Evolutionary conservation across 495 filamentous ascomycete genomes (phyloP), one percentile per base, ranked within the genome.

Genomic region (Lasiosphaeriaceae sp.): DNA sequence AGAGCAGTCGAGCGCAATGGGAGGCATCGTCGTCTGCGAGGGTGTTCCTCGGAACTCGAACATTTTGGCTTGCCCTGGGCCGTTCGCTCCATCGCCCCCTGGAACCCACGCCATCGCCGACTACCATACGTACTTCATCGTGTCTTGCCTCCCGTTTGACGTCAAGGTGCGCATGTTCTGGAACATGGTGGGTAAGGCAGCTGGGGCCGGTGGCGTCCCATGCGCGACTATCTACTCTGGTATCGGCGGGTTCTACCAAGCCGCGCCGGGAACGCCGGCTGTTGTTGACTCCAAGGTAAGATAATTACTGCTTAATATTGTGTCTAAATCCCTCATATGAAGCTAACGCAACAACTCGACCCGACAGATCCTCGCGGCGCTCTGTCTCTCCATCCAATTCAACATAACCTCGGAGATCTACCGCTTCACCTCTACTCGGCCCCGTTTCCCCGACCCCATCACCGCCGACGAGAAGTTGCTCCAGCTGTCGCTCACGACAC

Each of bases 391-490:
- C 11, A 21, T 55, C 8, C 52, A 55, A 24, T 48, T 55, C 43
- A 26, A 47, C 41, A 41, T 55, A 9, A 20, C 16, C 41, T 11
- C n/a, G 24, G 52, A 55, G 31, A 55, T 55, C 43, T 55, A 55
- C 52, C 22, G 44, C 43, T 55, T 55, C 52, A 55, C 52, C 9
- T 21, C 22, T 6, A 55, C 52, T 22, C 22, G 21, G 43, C 52
- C 52, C 16, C 52, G 52, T 29, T 55, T 55, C 43, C 43, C 52
- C 52, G 52, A 55, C 52, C 52, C 52, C n/a, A 55, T 55, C 44
- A 41, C 52, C 11, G 41, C 16, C 22, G n/a, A 21, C 7, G 52
- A 55, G 35, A 55, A 55, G 26, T 41, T 55, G 23, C 20, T 26
- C 16, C 52, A 55, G 43, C 22, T 55, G 43, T 23, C 52, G 23